Evolutionary conservation across 2,329 filamentous ascomycete genomes (phyloP).

Genomic region (Colletotrichum eleusines): DNA sequence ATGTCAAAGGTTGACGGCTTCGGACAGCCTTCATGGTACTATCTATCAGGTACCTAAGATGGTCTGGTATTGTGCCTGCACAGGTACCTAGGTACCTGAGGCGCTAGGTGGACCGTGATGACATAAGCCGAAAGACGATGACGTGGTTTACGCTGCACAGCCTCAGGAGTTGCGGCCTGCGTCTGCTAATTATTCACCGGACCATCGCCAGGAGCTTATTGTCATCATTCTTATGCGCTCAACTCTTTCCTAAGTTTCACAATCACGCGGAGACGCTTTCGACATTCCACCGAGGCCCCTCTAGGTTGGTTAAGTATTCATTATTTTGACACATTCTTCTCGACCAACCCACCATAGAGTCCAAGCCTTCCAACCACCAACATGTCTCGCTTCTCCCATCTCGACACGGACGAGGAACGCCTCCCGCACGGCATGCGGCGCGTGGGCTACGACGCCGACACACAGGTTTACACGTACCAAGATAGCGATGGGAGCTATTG

Average conservation of each 20-base stretch:
- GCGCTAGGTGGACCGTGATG: neutral
- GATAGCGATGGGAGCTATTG: conserved; percentile 62
- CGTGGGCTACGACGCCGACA: conserved; percentile 68
- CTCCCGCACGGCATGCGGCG: conserved; percentile 67
- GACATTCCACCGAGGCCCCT: neutral
- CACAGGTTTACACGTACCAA: conserved; percentile 64
- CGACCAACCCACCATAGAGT: neutral
- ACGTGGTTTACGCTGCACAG: conserved; percentile 12
- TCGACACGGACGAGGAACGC: conserved; percentile 63
- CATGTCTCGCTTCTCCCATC: conserved; percentile 58
- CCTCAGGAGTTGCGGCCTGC: conserved; percentile 15
- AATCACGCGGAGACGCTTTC: neutral
- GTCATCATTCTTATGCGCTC: neutral
- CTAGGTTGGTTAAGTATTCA: neutral
- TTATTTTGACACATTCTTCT: neutral
- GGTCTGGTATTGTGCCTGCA: no score
- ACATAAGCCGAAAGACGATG: neutral
- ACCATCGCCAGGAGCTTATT: neutral
- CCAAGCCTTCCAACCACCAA: neutral
- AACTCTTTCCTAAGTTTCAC: neutral
- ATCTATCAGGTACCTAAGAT: no score
- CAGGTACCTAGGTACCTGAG: neutral
- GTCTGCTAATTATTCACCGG: neutral
- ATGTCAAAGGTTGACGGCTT: neutral
- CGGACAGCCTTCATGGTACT: neutral